Percentiles rank a stretch among this genome's conserved stretches.
Evolutionary conservation across 257 asterid species (phyloP).

Genomic region (Fraxinus anomala): DNA sequence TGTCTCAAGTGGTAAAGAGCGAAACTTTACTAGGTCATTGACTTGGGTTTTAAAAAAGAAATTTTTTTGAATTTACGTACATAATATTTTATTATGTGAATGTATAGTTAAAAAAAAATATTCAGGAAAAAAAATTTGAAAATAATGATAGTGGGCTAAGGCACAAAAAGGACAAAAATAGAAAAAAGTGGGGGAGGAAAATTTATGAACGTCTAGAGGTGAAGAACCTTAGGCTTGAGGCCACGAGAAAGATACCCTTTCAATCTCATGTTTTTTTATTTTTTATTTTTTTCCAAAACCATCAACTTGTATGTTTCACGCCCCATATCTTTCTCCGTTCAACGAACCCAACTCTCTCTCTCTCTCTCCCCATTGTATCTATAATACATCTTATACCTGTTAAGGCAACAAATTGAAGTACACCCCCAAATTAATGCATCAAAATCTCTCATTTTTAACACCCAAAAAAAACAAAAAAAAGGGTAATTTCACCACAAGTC

Average conservation of each 20-base stretch:
- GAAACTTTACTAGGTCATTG: no score
- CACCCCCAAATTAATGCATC: no score
- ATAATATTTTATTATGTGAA: no score
- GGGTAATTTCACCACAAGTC: not conserved
- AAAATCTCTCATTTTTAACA: not conserved
- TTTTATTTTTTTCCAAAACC: not conserved
- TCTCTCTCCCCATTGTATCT: not conserved
- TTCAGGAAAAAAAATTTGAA: no score
- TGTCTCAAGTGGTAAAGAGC: no score
- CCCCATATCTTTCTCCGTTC: not conserved
- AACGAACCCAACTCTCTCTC: not conserved
- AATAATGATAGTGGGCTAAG: not conserved
- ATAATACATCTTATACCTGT: no score
- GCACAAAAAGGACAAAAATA: not conserved
- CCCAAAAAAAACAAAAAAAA: no score
- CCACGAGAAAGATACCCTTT: not conserved
- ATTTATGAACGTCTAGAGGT: conserved; percentile 23
- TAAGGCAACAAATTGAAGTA: no score
- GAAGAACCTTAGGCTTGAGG: conserved; percentile 32
- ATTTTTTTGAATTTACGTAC: no score
- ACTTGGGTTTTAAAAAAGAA: no score
- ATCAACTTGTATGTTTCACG: not conserved
- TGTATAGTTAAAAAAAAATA: no score
- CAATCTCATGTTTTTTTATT: not conserved
- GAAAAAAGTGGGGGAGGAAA: not conserved